phyloP scores from a whole-genome alignment of 192 early-diverging fungal species.

The Coemansia sp. region DNA sequence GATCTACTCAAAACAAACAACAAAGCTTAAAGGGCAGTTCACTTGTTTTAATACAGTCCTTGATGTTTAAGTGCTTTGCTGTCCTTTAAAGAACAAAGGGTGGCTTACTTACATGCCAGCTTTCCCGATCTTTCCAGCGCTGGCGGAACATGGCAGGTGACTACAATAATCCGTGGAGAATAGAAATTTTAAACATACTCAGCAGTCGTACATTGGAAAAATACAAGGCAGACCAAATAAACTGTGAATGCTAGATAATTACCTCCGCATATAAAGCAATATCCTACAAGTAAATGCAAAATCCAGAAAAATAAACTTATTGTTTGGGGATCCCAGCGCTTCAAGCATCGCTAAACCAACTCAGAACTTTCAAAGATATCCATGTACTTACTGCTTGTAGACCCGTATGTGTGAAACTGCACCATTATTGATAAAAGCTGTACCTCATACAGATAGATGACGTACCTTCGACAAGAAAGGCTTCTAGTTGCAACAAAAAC shows the following conservation, averaged over 20 bases:
- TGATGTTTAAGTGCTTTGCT: not conserved
- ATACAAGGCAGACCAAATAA: no score
- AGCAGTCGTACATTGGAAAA: no score
- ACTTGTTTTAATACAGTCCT: not conserved
- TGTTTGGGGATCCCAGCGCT: not conserved
- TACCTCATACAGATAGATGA: not conserved
- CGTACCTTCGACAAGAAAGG: not conserved
- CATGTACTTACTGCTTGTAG: conserved; percentile 42
- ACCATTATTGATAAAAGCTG: conserved; percentile 10
- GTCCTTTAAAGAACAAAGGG: not conserved
- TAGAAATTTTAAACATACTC: no score
- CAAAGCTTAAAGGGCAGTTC: not conserved
- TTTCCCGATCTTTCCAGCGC: conserved; percentile 12
- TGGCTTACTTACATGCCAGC: conserved; percentile 36
- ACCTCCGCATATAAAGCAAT: conserved; percentile 54
- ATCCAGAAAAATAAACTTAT: no score
- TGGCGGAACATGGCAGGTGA: conserved; percentile 40
- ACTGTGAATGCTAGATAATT: conserved; percentile 1
- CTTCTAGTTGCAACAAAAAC: not conserved
- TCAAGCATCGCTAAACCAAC: not conserved
- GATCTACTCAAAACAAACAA: conserved; percentile 18
- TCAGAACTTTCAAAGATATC: not conserved
- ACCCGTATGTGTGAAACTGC: conserved; percentile 26
- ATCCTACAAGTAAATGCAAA: conserved; percentile 28
- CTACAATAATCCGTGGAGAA: conserved; percentile 23